A percentile compares a stretch with the other conserved stretches of the same genome.
Conservation (phyloP, 177 flowering plant species). For the Vitis hybrid region DNA sequence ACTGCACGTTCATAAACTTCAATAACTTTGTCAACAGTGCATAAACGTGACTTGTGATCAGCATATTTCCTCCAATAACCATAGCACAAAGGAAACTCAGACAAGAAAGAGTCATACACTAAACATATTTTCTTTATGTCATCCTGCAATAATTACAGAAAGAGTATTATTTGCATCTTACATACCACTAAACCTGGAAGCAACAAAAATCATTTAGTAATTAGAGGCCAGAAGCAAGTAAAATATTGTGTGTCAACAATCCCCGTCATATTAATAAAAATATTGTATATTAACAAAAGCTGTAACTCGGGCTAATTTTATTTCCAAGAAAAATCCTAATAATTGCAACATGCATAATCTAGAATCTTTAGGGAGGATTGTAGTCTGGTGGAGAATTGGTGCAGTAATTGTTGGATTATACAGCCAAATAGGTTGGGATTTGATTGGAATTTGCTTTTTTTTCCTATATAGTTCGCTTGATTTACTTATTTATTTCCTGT, state of each 20-base stretch:
- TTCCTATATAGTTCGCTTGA: too few species aligned
- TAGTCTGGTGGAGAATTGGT: too few species aligned
- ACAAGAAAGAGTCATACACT: conserved; percentile 78
- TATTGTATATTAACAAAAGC: too few species aligned
- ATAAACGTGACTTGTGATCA: conserved; percentile 55
- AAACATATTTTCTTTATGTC: conserved; percentile 54
- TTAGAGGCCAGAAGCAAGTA: neutral
- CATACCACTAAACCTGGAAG: conserved; percentile 11
- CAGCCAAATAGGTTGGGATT: too few species aligned
- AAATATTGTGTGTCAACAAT: neutral
- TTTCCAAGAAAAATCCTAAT: too few species aligned
- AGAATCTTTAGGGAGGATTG: too few species aligned
- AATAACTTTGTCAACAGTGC: conserved; percentile 53
- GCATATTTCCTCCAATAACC: conserved; percentile 96
- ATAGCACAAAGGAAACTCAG: conserved; percentile 81
- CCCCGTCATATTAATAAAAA: too few species aligned
- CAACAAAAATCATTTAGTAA: neutral
- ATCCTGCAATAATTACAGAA: conserved; percentile 52
- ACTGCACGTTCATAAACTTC: conserved; percentile 78
- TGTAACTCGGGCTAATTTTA: too few species aligned
- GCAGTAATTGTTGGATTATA: too few species aligned
- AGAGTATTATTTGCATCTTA: conserved; percentile 1
- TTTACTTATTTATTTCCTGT: too few species aligned
- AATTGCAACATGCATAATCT: too few species aligned
- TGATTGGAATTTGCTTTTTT: too few species aligned